Evolutionary conservation across 2,329 filamentous ascomycete species (phyloP).

Genomic region (Fonsecaea erecta): DNA sequence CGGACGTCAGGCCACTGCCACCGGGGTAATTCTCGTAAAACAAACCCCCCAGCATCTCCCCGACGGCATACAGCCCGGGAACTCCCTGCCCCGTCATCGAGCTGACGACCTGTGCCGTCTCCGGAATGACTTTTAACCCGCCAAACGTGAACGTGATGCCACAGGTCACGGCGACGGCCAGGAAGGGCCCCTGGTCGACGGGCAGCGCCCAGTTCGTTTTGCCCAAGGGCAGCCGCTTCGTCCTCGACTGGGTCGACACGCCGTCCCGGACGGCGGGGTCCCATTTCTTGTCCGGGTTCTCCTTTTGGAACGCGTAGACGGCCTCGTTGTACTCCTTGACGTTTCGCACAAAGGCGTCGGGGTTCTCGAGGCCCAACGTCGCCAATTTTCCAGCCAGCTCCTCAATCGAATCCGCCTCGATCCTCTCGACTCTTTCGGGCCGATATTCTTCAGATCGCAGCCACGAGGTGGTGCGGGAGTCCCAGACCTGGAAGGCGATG

Average conservation of each 20-base stretch:
- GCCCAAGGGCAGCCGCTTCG: constrained; percentile 50
- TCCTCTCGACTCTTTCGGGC: constrained; percentile 60
- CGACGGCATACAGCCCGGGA: constrained; percentile 63
- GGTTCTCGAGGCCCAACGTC: constrained; percentile 54
- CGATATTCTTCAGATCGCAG: constrained; percentile 67
- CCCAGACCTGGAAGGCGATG: constrained; percentile 69
- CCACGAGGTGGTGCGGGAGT: constrained; percentile 57
- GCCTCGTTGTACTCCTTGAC: constrained; percentile 64
- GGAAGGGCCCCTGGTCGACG: constrained; percentile 61
- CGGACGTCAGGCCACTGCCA: constrained; percentile 65
- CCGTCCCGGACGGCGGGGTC: constrained; percentile 67
- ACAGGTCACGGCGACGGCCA: constrained; percentile 67
- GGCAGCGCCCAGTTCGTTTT: constrained; percentile 72
- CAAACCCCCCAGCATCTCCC: constrained; percentile 69
- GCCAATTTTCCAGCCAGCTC: constrained; percentile 60
- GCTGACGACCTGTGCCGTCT: constrained; percentile 59
- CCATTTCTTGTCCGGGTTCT: constrained; percentile 55
- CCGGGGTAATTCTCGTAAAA: constrained; percentile 69
- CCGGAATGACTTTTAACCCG: constrained; percentile 61
- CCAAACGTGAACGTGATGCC: constrained; percentile 74
- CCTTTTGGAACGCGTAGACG: constrained; percentile 53
- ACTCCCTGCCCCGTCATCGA: constrained; percentile 53
- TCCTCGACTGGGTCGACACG: constrained; percentile 62
- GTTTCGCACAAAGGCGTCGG: constrained; percentile 56
- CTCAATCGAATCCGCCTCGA: constrained; percentile 57